Evolutionary conservation across 139 green algal genomes (phyloP).

Genomic region (Asterochloris sp.): DNA sequence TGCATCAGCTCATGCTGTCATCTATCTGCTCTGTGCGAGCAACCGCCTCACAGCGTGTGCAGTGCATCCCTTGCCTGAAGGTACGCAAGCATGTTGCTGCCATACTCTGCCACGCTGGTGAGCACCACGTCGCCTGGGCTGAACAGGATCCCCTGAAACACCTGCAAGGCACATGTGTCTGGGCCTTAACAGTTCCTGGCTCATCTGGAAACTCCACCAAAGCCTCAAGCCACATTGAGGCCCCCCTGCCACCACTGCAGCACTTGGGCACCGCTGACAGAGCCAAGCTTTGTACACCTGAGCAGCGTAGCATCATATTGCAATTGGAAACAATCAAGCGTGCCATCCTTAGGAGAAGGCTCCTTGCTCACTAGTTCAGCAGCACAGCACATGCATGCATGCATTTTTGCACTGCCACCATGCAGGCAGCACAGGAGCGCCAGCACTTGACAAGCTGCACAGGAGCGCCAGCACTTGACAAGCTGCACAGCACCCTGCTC

Average conservation of each 20-base stretch:
- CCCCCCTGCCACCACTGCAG: not conserved
- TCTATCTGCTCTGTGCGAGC: too few relatives aligned
- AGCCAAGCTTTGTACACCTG: not conserved
- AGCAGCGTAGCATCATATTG: not conserved
- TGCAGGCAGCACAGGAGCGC: not conserved
- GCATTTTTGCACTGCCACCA: not conserved
- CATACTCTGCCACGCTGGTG: slow-evolving; percentile 60
- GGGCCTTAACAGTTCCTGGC: not conserved
- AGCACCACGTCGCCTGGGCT: slow-evolving; percentile 50
- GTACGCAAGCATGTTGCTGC: slow-evolving; percentile 60
- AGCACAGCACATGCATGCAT: not conserved
- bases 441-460: not conserved
- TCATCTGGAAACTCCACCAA: not conserved
- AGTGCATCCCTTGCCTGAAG: slow-evolving; percentile 39
- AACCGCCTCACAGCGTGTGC: too few relatives aligned
- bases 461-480: not conserved
- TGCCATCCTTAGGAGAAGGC: not conserved
- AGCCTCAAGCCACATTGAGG: not conserved
- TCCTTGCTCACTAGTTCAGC: not conserved
- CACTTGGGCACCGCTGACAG: not conserved
- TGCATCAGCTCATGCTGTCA: too few relatives aligned
- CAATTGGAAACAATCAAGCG: not conserved
- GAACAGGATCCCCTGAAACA: slow-evolving; percentile 58
- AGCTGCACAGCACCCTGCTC: not conserved
- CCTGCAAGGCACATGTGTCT: slow-evolving; percentile 15